These are phyloP conservation scores for Kokia cookei DNA, from an alignment of 441 rosid genomes.

Conservation along the genomic window DNA sequence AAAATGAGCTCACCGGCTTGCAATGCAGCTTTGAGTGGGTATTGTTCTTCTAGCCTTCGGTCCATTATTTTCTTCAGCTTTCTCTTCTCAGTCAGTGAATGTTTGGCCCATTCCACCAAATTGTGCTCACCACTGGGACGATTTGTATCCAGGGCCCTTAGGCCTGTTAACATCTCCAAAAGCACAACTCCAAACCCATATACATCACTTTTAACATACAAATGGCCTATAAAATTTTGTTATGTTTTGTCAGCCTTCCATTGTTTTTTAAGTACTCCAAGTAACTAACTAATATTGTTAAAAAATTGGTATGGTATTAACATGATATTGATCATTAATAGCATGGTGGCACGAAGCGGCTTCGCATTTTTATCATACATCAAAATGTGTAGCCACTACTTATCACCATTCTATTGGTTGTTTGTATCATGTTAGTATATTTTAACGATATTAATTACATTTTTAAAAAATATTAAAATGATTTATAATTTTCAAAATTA, in stretches of 20 bases:
- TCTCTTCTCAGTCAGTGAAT: constrained; percentile 34
- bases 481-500: too few species aligned
- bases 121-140: constrained; percentile 40
- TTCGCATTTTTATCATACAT: too few species aligned
- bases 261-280: neutral
- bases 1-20: constrained; percentile 43
- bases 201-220: constrained; percentile 81
- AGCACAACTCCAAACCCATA: constrained; percentile 89
- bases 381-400: too few species aligned
- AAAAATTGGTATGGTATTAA: too few species aligned
- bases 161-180: constrained; percentile 71
- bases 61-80: constrained; percentile 68
- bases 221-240: constrained; percentile 44
- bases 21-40: constrained; percentile 47
- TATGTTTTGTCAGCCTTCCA: neutral
- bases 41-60: constrained; percentile 44
- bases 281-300: neutral
- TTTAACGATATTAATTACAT: too few species aligned
- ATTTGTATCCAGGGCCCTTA: constrained; percentile 47
- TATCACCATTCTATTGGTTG: too few species aligned
- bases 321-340: too few species aligned
- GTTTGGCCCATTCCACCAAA: constrained; percentile 60
- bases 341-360: rapidly evolving
- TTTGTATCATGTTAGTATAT: rapidly evolving
- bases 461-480: too few species aligned